These are phyloP conservation scores for Vigna trinervia DNA, from an alignment of 306 rosid species.

Conservation along the genomic window DNA sequence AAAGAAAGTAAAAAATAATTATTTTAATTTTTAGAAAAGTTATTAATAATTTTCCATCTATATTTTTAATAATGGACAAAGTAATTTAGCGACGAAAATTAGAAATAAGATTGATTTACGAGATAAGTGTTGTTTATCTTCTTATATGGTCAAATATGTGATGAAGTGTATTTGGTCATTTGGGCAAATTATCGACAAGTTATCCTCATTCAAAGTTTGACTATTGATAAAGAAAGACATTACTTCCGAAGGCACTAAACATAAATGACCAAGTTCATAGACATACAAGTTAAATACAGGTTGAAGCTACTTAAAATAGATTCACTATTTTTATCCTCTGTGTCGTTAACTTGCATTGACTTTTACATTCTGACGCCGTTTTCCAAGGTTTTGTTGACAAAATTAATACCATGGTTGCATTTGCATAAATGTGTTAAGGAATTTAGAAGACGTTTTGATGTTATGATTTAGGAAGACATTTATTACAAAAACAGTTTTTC, in stretches of 20 bases:
- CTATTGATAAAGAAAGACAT: neutral
- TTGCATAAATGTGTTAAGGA: neutral
- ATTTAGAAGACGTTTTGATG: neutral
- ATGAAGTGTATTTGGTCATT: neutral
- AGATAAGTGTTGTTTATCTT: too few relatives aligned
- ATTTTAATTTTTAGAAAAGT: too few relatives aligned
- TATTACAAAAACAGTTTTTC: too few relatives aligned
- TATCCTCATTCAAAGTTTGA: neutral
- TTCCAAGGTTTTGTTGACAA: neutral
- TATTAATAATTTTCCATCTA: too few relatives aligned
- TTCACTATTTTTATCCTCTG: neutral
- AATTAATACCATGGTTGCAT: too few relatives aligned
- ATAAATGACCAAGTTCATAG: neutral
- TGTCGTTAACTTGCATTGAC: neutral
- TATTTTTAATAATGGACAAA: too few relatives aligned
- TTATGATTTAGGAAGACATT: neutral
- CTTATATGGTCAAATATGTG: too few relatives aligned
- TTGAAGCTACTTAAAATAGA: constrained; percentile 5
- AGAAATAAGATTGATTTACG: too few relatives aligned
- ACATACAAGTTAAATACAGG: neutral
- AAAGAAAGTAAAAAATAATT: too few relatives aligned
- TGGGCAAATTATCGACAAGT: neutral
- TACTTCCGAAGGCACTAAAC: constrained; percentile 7
- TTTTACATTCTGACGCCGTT: neutral
- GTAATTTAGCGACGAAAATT: too few relatives aligned